A percentile compares a stretch with the other conserved stretches of the same genome.
These are phyloP conservation scores for Gentiana dahurica DNA, from an alignment of 257 asterid genomes.

Conservation along the genomic window DNA sequence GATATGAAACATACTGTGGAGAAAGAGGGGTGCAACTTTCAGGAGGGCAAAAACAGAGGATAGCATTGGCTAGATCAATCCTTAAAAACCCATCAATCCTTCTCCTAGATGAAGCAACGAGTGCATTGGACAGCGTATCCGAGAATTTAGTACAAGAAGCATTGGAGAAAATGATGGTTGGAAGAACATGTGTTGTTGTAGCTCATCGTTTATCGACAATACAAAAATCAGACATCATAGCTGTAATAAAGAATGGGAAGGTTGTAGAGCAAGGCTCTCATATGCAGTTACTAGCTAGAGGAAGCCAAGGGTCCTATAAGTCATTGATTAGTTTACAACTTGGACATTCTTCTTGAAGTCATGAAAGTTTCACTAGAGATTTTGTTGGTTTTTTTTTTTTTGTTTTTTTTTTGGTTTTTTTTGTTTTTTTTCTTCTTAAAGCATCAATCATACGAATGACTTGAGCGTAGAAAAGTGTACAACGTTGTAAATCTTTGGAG, in stretches of 20 bases:
- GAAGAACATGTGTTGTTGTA: conserved; percentile 49
- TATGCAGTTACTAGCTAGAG: conserved; percentile 29
- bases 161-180: conserved; percentile 49
- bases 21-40: conserved; percentile 69
- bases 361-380: background rate
- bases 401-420: too few species aligned
- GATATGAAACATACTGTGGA: conserved; percentile 60
- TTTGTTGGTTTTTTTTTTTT: too few species aligned
- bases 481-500: too few species aligned
- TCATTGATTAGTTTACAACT: conserved; percentile 40
- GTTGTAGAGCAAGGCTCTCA: conserved; percentile 70
- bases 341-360: conserved; percentile 7
- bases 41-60: conserved; percentile 72
- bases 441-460: too few species aligned
- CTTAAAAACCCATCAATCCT: conserved; percentile 63
- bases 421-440: too few species aligned
- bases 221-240: conserved; percentile 47
- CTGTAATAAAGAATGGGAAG: conserved; percentile 51
- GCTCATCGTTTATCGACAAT: conserved; percentile 69
- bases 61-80: conserved; percentile 62
- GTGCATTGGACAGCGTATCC: conserved; percentile 53
- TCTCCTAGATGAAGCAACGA: conserved; percentile 73
- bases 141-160: conserved; percentile 62
- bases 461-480: too few species aligned
- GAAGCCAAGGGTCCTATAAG: conserved; percentile 43